These are phyloP conservation scores for Lecanicillium sp. DNA, from an alignment of 2,329 filamentous ascomycete genomes.

Conservation along the genomic window DNA sequence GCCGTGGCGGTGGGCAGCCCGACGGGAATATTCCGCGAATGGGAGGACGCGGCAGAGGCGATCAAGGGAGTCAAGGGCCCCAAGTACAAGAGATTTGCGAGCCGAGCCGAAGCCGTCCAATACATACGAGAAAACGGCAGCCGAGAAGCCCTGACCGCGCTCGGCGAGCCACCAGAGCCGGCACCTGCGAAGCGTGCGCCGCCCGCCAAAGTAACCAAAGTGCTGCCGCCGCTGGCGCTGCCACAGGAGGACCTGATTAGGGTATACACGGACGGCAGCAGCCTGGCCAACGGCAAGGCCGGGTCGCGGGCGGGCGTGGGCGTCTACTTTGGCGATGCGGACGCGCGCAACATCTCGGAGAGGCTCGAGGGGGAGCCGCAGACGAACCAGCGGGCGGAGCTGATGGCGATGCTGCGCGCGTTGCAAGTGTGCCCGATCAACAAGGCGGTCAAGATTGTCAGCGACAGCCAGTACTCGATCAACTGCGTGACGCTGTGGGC, in stretches of 20 bases:
- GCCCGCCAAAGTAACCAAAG: conserved; percentile 12
- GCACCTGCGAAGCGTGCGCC: conserved; percentile 8
- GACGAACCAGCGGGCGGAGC: conserved; percentile 94
- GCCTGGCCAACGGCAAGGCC: conserved; percentile 46
- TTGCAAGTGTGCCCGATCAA: conserved; percentile 65
- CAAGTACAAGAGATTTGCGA: conserved; percentile 63
- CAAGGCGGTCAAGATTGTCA: conserved; percentile 67
- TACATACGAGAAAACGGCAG: conserved; percentile 55
- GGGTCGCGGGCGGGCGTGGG: conserved; percentile 54
- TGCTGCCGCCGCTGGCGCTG: conserved; percentile 7
- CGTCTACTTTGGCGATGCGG: conserved; percentile 52
- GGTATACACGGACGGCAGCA: conserved; percentile 59
- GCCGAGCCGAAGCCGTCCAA: conserved; percentile 64
- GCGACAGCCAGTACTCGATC: conserved; percentile 88
- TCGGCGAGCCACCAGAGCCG: conserved; percentile 23
- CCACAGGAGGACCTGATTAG: conserved; percentile 24
- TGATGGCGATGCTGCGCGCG: conserved; percentile 79
- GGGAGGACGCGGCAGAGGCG: conserved; percentile 64
- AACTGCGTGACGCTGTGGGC: conserved; percentile 85
- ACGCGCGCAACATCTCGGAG: conserved; percentile 63
- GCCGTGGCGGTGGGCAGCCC: conserved; percentile 51
- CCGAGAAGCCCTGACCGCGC: conserved; percentile 31
- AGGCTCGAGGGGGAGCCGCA: conserved; percentile 65
- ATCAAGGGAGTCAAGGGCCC: conserved; percentile 66
- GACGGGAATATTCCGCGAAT: conserved; percentile 54